phyloP scores from a whole-genome alignment of 2,329 filamentous ascomycete genomes.

The Ilyonectria sp. region DNA sequence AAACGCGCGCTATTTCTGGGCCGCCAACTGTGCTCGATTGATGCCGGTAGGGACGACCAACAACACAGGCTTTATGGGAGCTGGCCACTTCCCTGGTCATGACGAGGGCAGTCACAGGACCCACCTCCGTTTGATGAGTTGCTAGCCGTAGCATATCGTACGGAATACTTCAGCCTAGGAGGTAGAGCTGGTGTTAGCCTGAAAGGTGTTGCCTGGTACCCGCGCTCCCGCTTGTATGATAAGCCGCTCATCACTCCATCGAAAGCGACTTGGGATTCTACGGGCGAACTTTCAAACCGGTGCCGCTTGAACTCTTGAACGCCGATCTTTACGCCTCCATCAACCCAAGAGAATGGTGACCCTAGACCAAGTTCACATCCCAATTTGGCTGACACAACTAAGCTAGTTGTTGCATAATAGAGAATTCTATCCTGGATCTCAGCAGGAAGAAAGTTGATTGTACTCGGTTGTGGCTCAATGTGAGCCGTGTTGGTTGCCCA shows the following conservation, averaged over 20 bases:
- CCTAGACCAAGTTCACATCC: constrained; percentile 33
- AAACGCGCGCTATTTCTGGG: too few species aligned
- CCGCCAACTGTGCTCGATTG: too few species aligned
- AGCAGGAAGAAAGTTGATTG: constrained; percentile 34
- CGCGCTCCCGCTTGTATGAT: constrained; percentile 30
- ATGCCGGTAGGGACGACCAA: too few species aligned
- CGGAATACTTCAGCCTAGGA: too few species aligned
- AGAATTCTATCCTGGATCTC: constrained; percentile 40
- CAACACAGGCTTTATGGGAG: too few species aligned
- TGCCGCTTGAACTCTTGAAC: constrained; percentile 33
- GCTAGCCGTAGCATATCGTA: too few species aligned
- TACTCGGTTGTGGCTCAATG: constrained; percentile 8
- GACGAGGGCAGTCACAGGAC: too few species aligned
- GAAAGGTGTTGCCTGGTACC: constrained; percentile 1
- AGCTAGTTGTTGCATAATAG: constrained; percentile 20
- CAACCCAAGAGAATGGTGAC: constrained; percentile 27
- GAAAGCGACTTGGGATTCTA: constrained; percentile 34
- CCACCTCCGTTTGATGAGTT: too few species aligned
- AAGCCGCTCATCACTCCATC: constrained; percentile 34
- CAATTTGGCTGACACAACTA: constrained; percentile 28
- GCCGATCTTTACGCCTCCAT: constrained; percentile 30
- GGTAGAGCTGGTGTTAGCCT: background rate
- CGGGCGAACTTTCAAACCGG: constrained; percentile 27
- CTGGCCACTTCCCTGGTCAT: too few species aligned
- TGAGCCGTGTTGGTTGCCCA: constrained; percentile 27